Percentiles rank a stretch among this genome's conserved stretches.
These are phyloP conservation scores for Mucor sp. DNA, from an alignment of 371 early-diverging fungal species.

Conservation along the genomic window DNA sequence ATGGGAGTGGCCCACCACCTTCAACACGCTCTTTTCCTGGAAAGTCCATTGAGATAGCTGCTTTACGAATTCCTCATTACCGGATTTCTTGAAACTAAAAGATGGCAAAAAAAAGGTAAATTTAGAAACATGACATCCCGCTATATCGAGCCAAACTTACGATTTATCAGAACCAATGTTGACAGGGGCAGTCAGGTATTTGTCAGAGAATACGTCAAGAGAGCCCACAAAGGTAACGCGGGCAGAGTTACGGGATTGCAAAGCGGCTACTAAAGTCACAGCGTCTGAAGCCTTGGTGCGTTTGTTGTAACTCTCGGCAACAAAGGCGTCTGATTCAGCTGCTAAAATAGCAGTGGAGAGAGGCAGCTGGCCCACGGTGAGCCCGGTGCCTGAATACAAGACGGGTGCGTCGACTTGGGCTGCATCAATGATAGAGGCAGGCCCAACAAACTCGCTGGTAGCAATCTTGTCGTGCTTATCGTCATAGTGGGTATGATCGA, in stretches of 20 bases:
- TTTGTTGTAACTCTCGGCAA: constrained; percentile 38
- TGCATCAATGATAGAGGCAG: constrained; percentile 31
- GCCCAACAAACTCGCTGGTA: constrained; percentile 36
- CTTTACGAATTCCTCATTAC: constrained; percentile 72
- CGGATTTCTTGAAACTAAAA: constrained; percentile 40
- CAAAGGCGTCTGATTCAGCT: constrained; percentile 65
- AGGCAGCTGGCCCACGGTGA: constrained; percentile 57
- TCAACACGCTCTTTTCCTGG: constrained; percentile 90
- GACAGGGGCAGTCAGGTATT: constrained; percentile 26
- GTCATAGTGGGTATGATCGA: constrained; percentile 69
- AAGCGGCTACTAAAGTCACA: constrained; percentile 70
- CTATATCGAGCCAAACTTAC: constrained; percentile 7
- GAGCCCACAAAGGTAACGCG: constrained; percentile 86
- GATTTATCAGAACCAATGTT: constrained; percentile 27
- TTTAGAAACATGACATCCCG: not conserved
- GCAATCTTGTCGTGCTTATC: constrained; percentile 40
- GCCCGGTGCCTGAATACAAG: constrained; percentile 78
- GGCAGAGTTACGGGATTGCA: constrained; percentile 91
- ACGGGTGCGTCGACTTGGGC: constrained; percentile 52
- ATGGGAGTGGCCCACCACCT: constrained; percentile 63
- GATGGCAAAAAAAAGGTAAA: no score
- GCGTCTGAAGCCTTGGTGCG: constrained; percentile 24
- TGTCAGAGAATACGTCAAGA: constrained; percentile 77
- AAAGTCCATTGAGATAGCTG: constrained; percentile 89
- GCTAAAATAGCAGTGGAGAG: constrained; percentile 70